Conservation (phyloP, 495 filamentous ascomycete genomes). For the Penicillium paradoxum region DNA sequence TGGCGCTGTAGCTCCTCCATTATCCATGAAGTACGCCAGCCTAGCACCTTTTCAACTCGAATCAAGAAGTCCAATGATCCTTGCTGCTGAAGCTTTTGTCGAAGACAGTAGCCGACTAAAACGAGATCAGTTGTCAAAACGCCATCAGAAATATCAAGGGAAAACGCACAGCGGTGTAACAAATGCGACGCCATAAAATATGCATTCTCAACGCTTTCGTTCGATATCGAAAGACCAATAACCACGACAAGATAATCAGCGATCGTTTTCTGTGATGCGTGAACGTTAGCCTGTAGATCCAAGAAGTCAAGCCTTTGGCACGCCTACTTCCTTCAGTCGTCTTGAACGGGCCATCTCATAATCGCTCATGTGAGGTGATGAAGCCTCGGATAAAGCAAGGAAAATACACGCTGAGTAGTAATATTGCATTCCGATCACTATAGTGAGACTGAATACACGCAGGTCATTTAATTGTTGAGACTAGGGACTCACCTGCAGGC, state of each 20-base stretch:
- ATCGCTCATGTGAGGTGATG: conserved; percentile 20
- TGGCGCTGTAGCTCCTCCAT: conserved; percentile 24
- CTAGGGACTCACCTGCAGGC: conserved; percentile 24
- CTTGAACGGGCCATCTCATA: conserved; percentile 27
- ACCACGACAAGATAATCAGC: conserved; percentile 29
- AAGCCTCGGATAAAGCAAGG: conserved; percentile 25
- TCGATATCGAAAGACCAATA: conserved; percentile 34
- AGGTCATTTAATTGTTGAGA: not conserved
- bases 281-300: not conserved
- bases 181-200: conserved; percentile 39
- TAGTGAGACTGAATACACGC: not conserved
- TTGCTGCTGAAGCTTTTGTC: conserved; percentile 25
- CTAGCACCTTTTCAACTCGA: conserved; percentile 27
- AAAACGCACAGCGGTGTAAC: conserved; percentile 32
- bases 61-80: conserved; percentile 29
- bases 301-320: not conserved
- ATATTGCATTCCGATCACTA: conserved; percentile 39
- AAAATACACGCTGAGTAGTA: conserved; percentile 33
- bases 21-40: conserved; percentile 37
- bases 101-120: conserved; percentile 34
- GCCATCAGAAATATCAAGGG: not conserved
- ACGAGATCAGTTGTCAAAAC: not conserved
- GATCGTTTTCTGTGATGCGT: conserved; percentile 21
- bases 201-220: conserved; percentile 37
- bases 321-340: conserved; percentile 28